Percentiles rank a stretch among this genome's conserved stretches.
phyloP scores from a whole-genome alignment of 345 rosid genomes.

The Bruguiera gymnorhiza region DNA sequence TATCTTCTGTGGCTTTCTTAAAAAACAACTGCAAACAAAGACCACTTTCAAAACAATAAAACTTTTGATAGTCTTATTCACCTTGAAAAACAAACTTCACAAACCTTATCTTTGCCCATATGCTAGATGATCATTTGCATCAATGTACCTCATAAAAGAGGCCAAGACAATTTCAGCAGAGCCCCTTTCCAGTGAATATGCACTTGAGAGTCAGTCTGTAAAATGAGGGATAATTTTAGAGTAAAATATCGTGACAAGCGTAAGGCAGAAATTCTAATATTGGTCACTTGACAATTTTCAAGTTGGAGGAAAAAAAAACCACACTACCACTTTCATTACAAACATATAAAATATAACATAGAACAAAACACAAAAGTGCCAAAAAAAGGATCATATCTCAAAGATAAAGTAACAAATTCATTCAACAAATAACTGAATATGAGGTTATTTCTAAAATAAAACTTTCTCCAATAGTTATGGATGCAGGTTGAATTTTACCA shows the following conservation, averaged over 20 bases:
- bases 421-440: too few species aligned
- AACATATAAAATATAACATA: too few species aligned
- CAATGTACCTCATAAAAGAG: constrained; percentile 65
- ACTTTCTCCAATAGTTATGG: too few species aligned
- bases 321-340: too few species aligned
- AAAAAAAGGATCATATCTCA: too few species aligned
- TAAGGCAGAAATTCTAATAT: neutral
- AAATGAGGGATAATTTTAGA: neutral
- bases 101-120: constrained; percentile 63
- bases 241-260: neutral
- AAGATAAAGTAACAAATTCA: too few species aligned
- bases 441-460: too few species aligned
- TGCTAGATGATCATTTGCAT: constrained; percentile 50
- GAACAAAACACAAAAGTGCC: too few species aligned
- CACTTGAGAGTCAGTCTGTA: constrained; percentile 73
- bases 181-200: constrained; percentile 96
- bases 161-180: constrained; percentile 85
- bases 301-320: too few species aligned
- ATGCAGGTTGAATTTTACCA: too few species aligned
- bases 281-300: neutral
- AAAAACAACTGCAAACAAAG: constrained; percentile 50
- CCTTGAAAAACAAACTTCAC: neutral
- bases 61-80: neutral
- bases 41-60: neutral
- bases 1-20: constrained; percentile 70